A percentile compares a stretch with the other conserved stretches of the same genome.
These are phyloP conservation scores for Turnera subulata DNA, from an alignment of 345 rosid species.

Conservation along the genomic window DNA sequence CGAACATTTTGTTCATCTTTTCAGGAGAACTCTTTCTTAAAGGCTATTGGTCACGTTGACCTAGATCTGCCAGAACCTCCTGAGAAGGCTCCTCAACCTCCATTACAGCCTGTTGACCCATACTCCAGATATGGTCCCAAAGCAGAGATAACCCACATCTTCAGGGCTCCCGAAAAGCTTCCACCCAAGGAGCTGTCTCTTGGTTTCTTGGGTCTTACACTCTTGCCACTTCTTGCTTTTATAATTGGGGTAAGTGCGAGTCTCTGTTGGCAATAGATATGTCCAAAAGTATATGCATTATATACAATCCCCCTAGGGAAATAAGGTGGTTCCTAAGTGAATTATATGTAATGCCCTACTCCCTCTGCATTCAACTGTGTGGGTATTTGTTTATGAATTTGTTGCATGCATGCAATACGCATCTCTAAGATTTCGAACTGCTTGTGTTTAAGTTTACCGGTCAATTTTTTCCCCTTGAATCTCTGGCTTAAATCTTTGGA, in stretches of 20 bases:
- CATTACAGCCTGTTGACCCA: slow-evolving; percentile 56
- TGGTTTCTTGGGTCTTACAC: slow-evolving; percentile 69
- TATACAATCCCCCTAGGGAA: no score
- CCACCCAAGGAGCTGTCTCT: slow-evolving; percentile 80
- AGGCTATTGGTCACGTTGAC: slow-evolving; percentile 64
- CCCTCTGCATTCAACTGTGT: no score
- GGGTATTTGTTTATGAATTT: no score
- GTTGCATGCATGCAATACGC: no score
- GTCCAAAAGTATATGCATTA: no score
- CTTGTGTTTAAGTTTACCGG: no score
- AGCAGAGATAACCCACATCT: slow-evolving; percentile 85
- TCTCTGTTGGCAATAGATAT: not conserved
- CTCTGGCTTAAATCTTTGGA: no score
- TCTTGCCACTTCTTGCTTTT: slow-evolving; percentile 76
- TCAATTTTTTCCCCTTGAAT: no score
- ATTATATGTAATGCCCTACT: no score
- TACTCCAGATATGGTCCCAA: slow-evolving; percentile 73
- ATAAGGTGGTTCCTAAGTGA: no score
- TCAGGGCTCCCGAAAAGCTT: slow-evolving; percentile 81
- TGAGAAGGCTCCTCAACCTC: slow-evolving; percentile 84
- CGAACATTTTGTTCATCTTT: slow-evolving; percentile 11
- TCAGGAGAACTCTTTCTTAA: slow-evolving; percentile 59
- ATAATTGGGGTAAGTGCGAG: slow-evolving; percentile 71
- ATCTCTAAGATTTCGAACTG: no score
- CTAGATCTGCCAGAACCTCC: slow-evolving; percentile 91